Evolutionary conservation across 345 rosid genomes (phyloP), one percentile per base, ranked within the genome.

Genomic region (Streptanthus diversifolius): DNA sequence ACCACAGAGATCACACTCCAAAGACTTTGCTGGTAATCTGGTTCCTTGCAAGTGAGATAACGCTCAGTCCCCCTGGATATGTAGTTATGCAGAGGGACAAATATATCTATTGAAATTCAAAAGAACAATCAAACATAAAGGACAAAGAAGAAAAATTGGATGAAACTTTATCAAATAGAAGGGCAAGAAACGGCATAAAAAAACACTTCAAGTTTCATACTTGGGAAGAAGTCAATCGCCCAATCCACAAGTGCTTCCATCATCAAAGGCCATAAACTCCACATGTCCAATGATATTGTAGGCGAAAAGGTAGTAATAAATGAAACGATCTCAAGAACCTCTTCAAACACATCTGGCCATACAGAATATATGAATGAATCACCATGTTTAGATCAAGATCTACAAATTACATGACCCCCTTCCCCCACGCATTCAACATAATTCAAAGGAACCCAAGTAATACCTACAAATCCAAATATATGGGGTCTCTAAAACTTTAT

Each of bases 181-280:
- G 47, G 12, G 8, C 1, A n/a, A 7, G 5, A 48, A 30, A 21
- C 8, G 29, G 22, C 14, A 29, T 32, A 44, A 36, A 9, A 39
- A 40, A 41, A 24, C n/a, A 56, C 47, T 37, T 49, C 60, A 65
- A 3, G 17, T 69, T 19, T 68, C 63, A 70, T 79, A 79, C 99
- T 95, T 53, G 97, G 87, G 81, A 95, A 95, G 85, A 91, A 95
- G 70, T 95, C 99, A 66, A 95, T 88, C 53, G 99, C 99, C 99
- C 99, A 95, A 71, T 92, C 97, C 44, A 83, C 87, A 66, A 95
- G 82, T 61, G 96, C 97, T 72, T 90, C 96, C 81, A 87, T 84
- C 96, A 95, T 88, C 79, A 92, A 72, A 52, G 97, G 97, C 99
- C 99, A 95, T 44, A 95, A 88, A 76, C 84, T 88, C 99, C 99